Evolutionary conservation across 371 early-diverging fungal genomes (phyloP).

Genomic region (Parasitella parasitica): DNA sequence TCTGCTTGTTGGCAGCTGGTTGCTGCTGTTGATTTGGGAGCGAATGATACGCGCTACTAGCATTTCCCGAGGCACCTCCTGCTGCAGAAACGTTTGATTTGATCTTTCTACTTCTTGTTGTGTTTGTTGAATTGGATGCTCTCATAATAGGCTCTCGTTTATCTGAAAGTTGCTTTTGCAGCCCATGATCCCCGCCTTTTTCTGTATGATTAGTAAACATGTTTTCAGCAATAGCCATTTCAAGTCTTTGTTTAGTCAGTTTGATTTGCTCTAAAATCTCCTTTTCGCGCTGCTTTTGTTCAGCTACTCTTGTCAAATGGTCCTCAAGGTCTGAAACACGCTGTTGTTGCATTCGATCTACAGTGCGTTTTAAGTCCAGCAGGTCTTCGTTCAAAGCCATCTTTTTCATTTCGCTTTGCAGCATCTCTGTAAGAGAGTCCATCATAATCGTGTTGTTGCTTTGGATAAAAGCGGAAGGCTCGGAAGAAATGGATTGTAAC

Average conservation of each 20-base stretch:
- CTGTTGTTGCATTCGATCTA: slow-evolving; percentile 17
- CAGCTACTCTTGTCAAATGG: slow-evolving; percentile 7
- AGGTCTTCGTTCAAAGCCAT: slow-evolving; percentile 18
- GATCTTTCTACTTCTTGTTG: neutral
- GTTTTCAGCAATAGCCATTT: slow-evolving; percentile 7
- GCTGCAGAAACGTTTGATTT: neutral
- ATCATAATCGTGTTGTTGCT: slow-evolving; percentile 1
- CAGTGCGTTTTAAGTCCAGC: slow-evolving; percentile 10
- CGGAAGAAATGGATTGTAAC: slow-evolving; percentile 2
- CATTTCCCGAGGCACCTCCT: too few species aligned
- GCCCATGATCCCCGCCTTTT: neutral
- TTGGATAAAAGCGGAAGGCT: neutral
- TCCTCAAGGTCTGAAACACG: slow-evolving; percentile 11
- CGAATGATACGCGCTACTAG: too few species aligned
- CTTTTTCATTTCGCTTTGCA: slow-evolving; percentile 6
- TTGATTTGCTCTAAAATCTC: slow-evolving; percentile 18
- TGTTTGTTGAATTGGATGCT: slow-evolving; percentile 1
- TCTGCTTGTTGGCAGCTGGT: neutral
- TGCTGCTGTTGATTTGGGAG: neutral
- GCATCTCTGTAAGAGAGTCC: neutral
- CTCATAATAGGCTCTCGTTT: neutral
- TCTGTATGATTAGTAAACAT: neutral
- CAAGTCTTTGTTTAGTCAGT: slow-evolving; percentile 6
- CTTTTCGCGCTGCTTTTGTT: slow-evolving; percentile 15
- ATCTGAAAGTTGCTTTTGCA: neutral